These are phyloP conservation scores for Incumbomyces delicatus DNA, from an alignment of 2,329 filamentous ascomycete genomes.

Conservation along the genomic window DNA sequence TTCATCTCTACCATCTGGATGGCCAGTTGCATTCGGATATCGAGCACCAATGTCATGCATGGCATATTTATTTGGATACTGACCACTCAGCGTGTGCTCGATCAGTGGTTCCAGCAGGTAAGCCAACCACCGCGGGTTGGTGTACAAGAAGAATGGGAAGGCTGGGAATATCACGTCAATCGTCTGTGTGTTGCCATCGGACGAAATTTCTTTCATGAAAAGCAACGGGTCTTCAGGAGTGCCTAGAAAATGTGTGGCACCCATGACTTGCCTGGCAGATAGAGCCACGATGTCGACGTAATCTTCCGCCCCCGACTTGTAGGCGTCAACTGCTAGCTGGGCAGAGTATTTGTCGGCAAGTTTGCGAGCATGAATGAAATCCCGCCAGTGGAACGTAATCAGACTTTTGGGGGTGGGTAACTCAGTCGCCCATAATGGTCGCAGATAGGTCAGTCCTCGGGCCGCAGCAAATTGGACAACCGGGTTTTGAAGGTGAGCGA, in stretches of 20 bases:
- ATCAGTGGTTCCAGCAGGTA: conserved; percentile 71
- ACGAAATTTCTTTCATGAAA: conserved; percentile 79
- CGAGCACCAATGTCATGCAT: conserved; percentile 67
- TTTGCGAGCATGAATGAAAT: conserved; percentile 54
- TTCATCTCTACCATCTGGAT: conserved; percentile 61
- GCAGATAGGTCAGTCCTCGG: conserved; percentile 66
- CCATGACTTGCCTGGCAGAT: conserved; percentile 69
- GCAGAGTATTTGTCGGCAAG: conserved; percentile 65
- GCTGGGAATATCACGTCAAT: conserved; percentile 81
- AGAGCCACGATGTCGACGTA: conserved; percentile 70
- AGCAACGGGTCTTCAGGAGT: conserved; percentile 61
- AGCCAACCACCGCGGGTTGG: conserved; percentile 69
- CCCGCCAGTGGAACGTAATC: conserved; percentile 64
- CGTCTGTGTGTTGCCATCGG: conserved; percentile 75
- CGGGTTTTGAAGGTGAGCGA: conserved; percentile 67
- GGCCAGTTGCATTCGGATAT: conserved; percentile 69
- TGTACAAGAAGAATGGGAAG: conserved; percentile 79
- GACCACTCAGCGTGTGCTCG: conserved; percentile 70
- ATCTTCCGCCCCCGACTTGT: conserved; percentile 61
- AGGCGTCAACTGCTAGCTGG: conserved; percentile 61
- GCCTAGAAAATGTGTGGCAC: conserved; percentile 64
- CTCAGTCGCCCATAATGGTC: conserved; percentile 69
- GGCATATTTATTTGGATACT: conserved; percentile 73
- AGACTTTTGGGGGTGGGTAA: conserved; percentile 55
- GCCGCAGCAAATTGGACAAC: conserved; percentile 71